These are phyloP conservation scores for Pelargonium citronellum DNA, from an alignment of 441 rosid species.

Conservation along the genomic window DNA sequence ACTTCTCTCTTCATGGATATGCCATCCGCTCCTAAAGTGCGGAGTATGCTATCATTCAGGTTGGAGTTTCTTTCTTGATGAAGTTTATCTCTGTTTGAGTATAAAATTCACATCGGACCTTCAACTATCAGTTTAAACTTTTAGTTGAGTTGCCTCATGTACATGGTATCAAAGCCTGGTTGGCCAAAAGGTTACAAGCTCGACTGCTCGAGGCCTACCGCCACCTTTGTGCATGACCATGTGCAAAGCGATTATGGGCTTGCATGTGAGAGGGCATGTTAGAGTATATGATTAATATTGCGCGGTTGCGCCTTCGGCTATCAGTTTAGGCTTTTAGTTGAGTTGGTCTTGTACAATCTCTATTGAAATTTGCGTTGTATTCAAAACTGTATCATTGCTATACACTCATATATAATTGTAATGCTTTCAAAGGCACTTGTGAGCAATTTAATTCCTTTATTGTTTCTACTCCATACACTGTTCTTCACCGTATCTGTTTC, in stretches of 20 bases:
- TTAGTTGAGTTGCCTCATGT: too few relatives aligned
- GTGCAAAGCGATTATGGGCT: too few relatives aligned
- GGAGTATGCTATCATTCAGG: constrained; percentile 96
- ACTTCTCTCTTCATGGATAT: constrained; percentile 94
- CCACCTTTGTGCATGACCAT: too few relatives aligned
- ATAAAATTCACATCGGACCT: too few relatives aligned
- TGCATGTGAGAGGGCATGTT: too few relatives aligned
- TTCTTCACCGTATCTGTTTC: constrained; percentile 21
- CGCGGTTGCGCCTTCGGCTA: too few relatives aligned
- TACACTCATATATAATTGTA: background rate
- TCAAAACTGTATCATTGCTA: constrained; percentile 6
- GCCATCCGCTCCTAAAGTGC: constrained; percentile 84
- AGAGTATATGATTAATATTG: too few relatives aligned
- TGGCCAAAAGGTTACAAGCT: too few relatives aligned
- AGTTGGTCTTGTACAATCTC: background rate
- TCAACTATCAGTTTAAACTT: too few relatives aligned
- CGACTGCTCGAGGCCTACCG: too few relatives aligned
- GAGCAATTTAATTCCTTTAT: constrained; percentile 2
- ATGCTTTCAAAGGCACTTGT: background rate
- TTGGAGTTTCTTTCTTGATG: constrained; percentile 28
- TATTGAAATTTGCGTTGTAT: constrained; percentile 10
- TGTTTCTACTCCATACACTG: constrained; percentile 4
- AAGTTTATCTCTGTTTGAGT: background rate
- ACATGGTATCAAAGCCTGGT: too few relatives aligned
- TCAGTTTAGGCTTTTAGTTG: too few relatives aligned